A percentile compares a stretch with the other conserved stretches of the same genome.
These are phyloP conservation scores for Xerocomellus dryophilus DNA, from an alignment of 768 basidiomycete genomes.

Conservation along the genomic window DNA sequence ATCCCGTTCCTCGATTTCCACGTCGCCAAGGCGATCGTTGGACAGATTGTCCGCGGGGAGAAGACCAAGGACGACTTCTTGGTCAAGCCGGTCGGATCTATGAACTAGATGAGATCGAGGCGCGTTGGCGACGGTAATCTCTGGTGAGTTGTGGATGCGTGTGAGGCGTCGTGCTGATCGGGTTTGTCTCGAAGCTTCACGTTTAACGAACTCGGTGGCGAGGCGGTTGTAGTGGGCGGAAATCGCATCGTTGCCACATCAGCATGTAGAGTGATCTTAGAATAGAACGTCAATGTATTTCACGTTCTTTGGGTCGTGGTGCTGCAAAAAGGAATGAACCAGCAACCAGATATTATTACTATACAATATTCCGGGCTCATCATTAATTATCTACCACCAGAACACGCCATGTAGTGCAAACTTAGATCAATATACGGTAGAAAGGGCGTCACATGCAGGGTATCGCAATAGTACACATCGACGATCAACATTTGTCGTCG, in stretches of 20 bases:
- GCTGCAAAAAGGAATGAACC: no score
- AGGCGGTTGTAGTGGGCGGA: background rate
- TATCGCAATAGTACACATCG: background rate
- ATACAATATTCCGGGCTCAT: background rate
- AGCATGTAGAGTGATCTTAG: background rate
- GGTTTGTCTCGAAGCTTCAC: background rate
- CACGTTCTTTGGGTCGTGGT: background rate
- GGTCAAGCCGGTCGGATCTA: constrained; percentile 1
- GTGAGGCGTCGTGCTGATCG: background rate
- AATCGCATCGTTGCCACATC: background rate
- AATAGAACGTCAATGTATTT: background rate
- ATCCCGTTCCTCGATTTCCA: constrained; percentile 74
- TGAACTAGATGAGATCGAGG: constrained; percentile 1
- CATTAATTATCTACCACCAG: background rate
- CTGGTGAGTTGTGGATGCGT: background rate
- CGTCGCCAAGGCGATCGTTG: constrained; percentile 56
- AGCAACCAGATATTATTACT: background rate
- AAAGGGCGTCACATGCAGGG: background rate
- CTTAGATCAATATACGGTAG: constrained; percentile 5
- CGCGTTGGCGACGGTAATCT: background rate
- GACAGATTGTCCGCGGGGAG: constrained; percentile 68
- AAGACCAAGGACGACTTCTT: constrained; percentile 29
- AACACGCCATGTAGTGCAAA: background rate
- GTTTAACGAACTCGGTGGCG: background rate
- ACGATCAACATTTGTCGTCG: background rate